A percentile compares a stretch with the other conserved stretches of the same genome.
phyloP scores from a whole-genome alignment of 1,139 yeast species.

The Blastobotrys illinoisensis region DNA sequence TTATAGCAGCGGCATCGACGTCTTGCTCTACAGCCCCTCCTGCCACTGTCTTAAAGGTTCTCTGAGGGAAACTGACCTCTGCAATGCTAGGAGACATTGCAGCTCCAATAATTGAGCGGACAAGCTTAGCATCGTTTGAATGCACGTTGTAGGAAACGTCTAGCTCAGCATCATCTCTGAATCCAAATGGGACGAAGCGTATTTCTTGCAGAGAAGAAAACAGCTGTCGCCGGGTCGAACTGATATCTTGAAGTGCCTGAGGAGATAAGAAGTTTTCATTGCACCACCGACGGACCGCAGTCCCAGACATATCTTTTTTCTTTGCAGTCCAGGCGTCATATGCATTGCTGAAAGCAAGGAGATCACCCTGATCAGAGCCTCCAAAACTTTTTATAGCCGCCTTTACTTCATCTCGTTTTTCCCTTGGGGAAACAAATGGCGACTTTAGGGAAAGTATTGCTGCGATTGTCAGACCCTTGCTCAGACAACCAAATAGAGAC shows the following conservation, averaged over 20 bases:
- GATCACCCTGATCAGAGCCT: constrained; percentile 56
- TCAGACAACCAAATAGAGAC: constrained; percentile 79
- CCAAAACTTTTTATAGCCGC: constrained; percentile 41
- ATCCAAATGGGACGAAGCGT: constrained; percentile 55
- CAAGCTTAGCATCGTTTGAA: constrained; percentile 42
- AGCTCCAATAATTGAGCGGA: constrained; percentile 70
- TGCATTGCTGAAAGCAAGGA: constrained; percentile 58
- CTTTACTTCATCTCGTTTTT: constrained; percentile 60
- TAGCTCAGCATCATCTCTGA: neutral
- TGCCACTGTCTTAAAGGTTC: constrained; percentile 62
- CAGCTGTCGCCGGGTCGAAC: constrained; percentile 65
- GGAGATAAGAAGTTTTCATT: constrained; percentile 59
- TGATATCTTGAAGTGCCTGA: constrained; percentile 62
- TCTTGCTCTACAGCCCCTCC: constrained; percentile 81
- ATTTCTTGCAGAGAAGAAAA: constrained; percentile 62
- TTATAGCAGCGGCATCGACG: constrained; percentile 70
- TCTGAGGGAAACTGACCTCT: constrained; percentile 74
- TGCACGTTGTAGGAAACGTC: constrained; percentile 41
- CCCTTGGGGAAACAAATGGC: constrained; percentile 62
- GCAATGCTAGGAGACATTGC: constrained; percentile 80
- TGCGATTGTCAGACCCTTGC: constrained; percentile 66
- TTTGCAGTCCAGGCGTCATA: constrained; percentile 44
- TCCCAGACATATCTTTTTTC: constrained; percentile 18
- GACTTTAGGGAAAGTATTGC: constrained; percentile 67
- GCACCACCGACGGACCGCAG: constrained; percentile 45